Conservation (phyloP, 106 monocot species). For the Allium cepa region DNA sequence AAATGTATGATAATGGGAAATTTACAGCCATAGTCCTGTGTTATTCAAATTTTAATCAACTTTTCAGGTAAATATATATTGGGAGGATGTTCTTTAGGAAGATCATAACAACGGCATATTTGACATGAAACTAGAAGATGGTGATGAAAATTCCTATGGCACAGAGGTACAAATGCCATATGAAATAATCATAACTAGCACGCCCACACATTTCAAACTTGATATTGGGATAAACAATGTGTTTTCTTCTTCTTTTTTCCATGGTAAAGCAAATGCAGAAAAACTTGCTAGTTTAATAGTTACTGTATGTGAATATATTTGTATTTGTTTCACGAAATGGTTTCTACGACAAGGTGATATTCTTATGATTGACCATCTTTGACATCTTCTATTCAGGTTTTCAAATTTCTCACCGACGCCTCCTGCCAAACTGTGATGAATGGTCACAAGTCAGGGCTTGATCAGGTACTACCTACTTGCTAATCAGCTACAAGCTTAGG, state of each 20-base stretch:
- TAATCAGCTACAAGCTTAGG: background rate
- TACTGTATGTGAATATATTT: constrained; percentile 64
- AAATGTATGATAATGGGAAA: too few species aligned
- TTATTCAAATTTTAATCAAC: background rate
- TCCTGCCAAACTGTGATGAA: constrained; percentile 65
- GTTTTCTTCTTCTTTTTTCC: background rate
- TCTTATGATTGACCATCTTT: too few species aligned
- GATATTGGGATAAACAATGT: too few species aligned
- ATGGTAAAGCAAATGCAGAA: constrained; percentile 34
- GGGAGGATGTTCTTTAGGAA: constrained; percentile 68
- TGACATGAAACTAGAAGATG: constrained; percentile 84
- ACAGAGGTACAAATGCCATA: constrained; percentile 23
- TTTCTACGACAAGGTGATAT: constrained; percentile 8
- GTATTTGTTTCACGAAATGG: constrained; percentile 38
- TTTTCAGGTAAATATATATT: constrained; percentile 68
- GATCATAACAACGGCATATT: constrained; percentile 76
- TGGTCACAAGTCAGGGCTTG: constrained; percentile 83
- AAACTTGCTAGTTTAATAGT: constrained; percentile 83
- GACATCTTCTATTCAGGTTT: constrained; percentile 32
- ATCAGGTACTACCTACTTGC: constrained; percentile 46
- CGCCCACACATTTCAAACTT: background rate
- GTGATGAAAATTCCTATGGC: constrained; percentile 24
- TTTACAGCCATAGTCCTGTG: too few species aligned
- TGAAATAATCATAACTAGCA: background rate
- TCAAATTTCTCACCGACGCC: constrained; percentile 52